These are phyloP conservation scores for Aureobasidium melanogenum DNA, from an alignment of 2,329 filamentous ascomycete species.

Conservation along the genomic window DNA sequence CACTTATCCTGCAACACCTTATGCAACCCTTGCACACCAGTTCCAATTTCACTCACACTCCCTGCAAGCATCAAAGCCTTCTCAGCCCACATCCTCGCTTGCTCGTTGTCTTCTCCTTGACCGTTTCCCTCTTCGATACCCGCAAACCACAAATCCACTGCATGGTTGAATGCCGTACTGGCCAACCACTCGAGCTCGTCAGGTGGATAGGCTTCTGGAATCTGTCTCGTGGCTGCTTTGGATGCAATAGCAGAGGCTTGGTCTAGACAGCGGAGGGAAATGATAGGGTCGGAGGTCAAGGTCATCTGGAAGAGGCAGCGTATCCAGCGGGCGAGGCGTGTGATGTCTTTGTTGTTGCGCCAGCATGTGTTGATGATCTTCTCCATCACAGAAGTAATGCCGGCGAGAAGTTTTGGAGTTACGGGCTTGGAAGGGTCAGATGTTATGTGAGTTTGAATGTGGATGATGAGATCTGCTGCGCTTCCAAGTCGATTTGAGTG, in stretches of 20 bases:
- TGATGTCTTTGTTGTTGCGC: slow-evolving; percentile 41
- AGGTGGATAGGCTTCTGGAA: slow-evolving; percentile 44
- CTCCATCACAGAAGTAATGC: slow-evolving; percentile 38
- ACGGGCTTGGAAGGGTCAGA: slow-evolving; percentile 14
- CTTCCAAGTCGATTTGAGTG: slow-evolving; percentile 34
- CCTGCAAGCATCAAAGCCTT: slow-evolving; percentile 55
- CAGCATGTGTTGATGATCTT: slow-evolving; percentile 64
- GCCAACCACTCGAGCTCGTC: slow-evolving; percentile 72
- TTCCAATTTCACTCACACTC: slow-evolving; percentile 44
- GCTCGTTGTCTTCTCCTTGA: not conserved
- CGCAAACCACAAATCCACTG: slow-evolving; percentile 54
- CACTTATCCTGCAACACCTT: slow-evolving; percentile 29
- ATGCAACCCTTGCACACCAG: slow-evolving; percentile 24
- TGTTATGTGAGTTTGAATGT: slow-evolving; percentile 32
- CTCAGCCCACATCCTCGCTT: slow-evolving; percentile 47
- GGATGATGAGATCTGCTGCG: slow-evolving; percentile 38
- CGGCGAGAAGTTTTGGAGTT: slow-evolving; percentile 21
- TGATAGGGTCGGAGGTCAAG: slow-evolving; percentile 30
- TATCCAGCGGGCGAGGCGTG: slow-evolving; percentile 64
- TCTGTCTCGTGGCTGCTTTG: slow-evolving; percentile 18
- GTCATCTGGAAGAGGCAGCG: slow-evolving; percentile 32
- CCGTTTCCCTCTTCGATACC: slow-evolving; percentile 36
- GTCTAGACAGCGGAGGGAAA: slow-evolving; percentile 48
- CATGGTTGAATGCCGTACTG: slow-evolving; percentile 59
- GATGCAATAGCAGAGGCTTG: slow-evolving; percentile 50